phyloP scores from a whole-genome alignment of 2,329 filamentous ascomycete genomes.

The Endothia cerciana region DNA sequence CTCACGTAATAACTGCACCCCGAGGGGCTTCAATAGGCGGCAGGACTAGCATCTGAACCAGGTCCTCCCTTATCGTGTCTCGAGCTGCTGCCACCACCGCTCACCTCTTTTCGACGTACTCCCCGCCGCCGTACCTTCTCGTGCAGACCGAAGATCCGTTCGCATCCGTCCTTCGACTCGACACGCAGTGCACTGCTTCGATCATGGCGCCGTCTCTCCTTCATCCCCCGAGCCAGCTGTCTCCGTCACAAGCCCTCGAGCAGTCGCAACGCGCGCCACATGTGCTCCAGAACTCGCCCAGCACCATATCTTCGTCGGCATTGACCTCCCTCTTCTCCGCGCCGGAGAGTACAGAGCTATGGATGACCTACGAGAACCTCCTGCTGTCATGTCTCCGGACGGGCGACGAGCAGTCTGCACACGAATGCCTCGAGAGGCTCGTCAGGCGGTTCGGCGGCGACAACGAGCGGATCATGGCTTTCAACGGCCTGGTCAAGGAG shows the following conservation, averaged over 20 bases:
- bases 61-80: not conserved
- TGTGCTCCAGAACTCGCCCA: conserved; percentile 58
- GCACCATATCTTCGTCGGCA: conserved; percentile 58
- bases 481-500: conserved; percentile 83
- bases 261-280: conserved; percentile 64
- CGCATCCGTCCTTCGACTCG: not conserved
- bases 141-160: not conserved
- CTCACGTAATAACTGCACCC: conserved; percentile 9
- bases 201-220: conserved; percentile 58
- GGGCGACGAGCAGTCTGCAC: conserved; percentile 79
- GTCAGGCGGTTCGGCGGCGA: conserved; percentile 77
- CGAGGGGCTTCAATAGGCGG: not conserved
- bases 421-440: conserved; percentile 74
- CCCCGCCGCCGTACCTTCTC: not conserved
- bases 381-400: conserved; percentile 82
- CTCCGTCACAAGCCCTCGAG: conserved; percentile 58
- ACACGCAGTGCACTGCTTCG: not conserved
- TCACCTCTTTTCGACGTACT: not conserved
- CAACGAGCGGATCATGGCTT: conserved; percentile 85
- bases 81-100: not conserved
- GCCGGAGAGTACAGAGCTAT: conserved; percentile 77
- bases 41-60: not conserved
- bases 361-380: conserved; percentile 86
- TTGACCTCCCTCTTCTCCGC: conserved; percentile 57
- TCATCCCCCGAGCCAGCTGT: conserved; percentile 60